Percentiles rank a stretch among this genome's conserved stretches.
Conservation (phyloP, 768 basidiomycete species). For the Cyclocybe cylindracea region DNA sequence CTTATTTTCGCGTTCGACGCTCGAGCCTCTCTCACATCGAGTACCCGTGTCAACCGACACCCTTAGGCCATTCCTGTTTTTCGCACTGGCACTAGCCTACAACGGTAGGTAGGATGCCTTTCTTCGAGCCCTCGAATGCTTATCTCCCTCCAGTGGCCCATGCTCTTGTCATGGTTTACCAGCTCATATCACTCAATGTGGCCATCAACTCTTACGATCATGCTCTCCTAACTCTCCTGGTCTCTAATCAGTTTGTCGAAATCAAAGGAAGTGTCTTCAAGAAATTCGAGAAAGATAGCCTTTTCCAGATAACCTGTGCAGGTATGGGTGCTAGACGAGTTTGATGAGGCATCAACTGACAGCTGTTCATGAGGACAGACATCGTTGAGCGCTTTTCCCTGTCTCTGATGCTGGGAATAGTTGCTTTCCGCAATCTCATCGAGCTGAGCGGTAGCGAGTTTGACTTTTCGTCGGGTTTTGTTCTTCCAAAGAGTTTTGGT, state of each 20-base stretch:
- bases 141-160: slow-evolving; percentile 63
- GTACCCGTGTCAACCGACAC: slow-evolving; percentile 62
- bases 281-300: slow-evolving; percentile 97
- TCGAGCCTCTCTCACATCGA: slow-evolving; percentile 69
- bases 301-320: slow-evolving; percentile 98
- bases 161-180: slow-evolving; percentile 93
- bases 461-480: slow-evolving; percentile 70
- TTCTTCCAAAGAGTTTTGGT: slow-evolving; percentile 81
- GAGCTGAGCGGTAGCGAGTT: slow-evolving; percentile 92
- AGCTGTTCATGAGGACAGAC: slow-evolving; percentile 47
- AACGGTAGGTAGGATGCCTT: slow-evolving; percentile 56
- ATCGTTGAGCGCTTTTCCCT: slow-evolving; percentile 98
- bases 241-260: slow-evolving; percentile 99
- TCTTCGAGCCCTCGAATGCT: not conserved
- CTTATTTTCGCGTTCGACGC: slow-evolving; percentile 89
- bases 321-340: slow-evolving; percentile 44
- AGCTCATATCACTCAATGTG: slow-evolving; percentile 92
- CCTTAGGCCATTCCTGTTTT: slow-evolving; percentile 82
- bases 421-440: slow-evolving; percentile 93
- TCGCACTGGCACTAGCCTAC: slow-evolving; percentile 79
- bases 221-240: slow-evolving; percentile 87
- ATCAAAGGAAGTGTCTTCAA: slow-evolving; percentile 99
- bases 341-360: not conserved
- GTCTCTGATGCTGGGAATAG: slow-evolving; percentile 84
- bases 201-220: slow-evolving; percentile 99